These are phyloP conservation scores for Viola odorata DNA, from an alignment of 345 rosid species.

Conservation along the genomic window DNA sequence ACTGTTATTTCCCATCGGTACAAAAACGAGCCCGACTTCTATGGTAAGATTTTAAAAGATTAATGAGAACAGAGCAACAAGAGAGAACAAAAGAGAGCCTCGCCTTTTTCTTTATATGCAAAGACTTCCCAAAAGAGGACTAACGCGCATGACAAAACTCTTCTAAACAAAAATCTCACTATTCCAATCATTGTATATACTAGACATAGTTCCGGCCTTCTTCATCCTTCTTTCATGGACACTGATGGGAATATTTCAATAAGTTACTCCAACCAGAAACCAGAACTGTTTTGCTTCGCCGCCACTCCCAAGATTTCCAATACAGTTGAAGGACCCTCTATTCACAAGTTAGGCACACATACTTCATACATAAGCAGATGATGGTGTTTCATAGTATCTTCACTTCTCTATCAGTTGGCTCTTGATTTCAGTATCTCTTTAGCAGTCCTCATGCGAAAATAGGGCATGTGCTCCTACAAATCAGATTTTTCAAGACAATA, in stretches of 20 bases:
- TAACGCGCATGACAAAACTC: too few relatives aligned
- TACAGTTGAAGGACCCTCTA: background rate
- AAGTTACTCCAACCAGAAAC: background rate
- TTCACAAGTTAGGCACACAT: slow-evolving; percentile 7
- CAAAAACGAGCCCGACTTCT: too few relatives aligned
- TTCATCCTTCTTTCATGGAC: background rate
- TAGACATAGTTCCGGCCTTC: slow-evolving; percentile 4
- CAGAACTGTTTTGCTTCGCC: background rate
- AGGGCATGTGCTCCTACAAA: slow-evolving; percentile 81
- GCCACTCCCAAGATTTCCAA: background rate
- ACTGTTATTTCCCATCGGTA: too few relatives aligned
- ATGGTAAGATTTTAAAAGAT: too few relatives aligned
- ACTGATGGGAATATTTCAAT: background rate
- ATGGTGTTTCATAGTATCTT: too few relatives aligned
- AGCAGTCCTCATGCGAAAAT: slow-evolving; percentile 80
- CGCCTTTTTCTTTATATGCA: too few relatives aligned
- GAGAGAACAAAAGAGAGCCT: too few relatives aligned
- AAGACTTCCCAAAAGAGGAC: too few relatives aligned
- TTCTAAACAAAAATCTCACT: too few relatives aligned
- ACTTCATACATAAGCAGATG: background rate
- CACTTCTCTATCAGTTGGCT: slow-evolving; percentile 54
- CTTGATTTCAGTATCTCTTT: slow-evolving; percentile 79
- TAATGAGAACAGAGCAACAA: too few relatives aligned
- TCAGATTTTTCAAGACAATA: background rate
- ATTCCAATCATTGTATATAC: background rate